Percentiles rank a stretch among this genome's conserved stretches.
phyloP scores from a whole-genome alignment of 1,284 basidiomycete species.

The Heterobasidion irregulare region DNA sequence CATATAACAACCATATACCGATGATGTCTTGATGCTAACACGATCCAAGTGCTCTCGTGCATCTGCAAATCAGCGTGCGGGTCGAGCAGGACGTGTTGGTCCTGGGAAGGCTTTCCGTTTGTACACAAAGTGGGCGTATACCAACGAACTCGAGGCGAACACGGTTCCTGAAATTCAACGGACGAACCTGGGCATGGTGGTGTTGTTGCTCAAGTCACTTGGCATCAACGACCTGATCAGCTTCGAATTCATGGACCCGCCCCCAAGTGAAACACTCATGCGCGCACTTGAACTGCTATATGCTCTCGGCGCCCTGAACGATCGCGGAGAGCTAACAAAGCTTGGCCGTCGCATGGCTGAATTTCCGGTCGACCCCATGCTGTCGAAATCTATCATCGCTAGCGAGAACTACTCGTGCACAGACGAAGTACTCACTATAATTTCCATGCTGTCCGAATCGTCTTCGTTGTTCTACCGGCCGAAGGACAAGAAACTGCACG shows the following conservation, averaged over 20 bases:
- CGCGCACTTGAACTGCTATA: conserved; percentile 91
- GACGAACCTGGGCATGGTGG: conserved; percentile 96
- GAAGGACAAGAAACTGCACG: conserved; percentile 94
- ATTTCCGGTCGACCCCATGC: conserved; percentile 97
- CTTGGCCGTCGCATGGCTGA: conserved; percentile 97
- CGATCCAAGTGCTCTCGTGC: conserved; percentile 80
- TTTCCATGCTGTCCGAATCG: conserved; percentile 96
- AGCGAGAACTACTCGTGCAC: conserved; percentile 95
- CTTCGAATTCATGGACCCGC: conserved; percentile 99
- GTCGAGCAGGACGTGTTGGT: conserved; percentile 94
- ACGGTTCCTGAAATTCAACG: conserved; percentile 98
- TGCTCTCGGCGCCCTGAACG: conserved; percentile 93
- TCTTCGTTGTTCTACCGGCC: conserved; percentile 93
- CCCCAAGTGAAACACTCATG: conserved; percentile 97
- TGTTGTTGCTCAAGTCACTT: conserved; percentile 89
- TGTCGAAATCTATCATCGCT: conserved; percentile 93
- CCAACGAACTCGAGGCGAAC: conserved; percentile 93
- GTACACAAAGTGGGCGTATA: conserved; percentile 94
- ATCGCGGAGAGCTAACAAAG: conserved; percentile 93
- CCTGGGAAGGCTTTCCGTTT: conserved; percentile 98
- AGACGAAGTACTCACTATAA: conserved; percentile 95
- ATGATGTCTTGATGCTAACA: conserved; percentile 1
- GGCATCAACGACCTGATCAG: conserved; percentile 97
- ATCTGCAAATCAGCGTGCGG: conserved; percentile 94
- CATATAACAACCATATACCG: background rate